These are phyloP conservation scores for Xanthoconium separans DNA, from an alignment of 1,284 basidiomycete species.

Conservation along the genomic window DNA sequence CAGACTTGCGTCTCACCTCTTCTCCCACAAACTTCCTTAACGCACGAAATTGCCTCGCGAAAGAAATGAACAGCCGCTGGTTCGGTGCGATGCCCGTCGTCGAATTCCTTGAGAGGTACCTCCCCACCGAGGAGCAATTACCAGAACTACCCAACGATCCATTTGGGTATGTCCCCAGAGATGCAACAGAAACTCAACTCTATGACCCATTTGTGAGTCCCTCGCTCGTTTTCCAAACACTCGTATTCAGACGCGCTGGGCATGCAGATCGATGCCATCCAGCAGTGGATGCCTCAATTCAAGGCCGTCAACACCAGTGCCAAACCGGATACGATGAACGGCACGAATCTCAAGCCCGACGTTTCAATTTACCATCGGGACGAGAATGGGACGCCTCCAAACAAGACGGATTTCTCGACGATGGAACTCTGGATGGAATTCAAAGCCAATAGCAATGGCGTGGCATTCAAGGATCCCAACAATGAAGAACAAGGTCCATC, in stretches of 20 bases:
- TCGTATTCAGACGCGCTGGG: neutral
- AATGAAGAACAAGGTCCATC: neutral
- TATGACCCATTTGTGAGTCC: slow-evolving; percentile 1
- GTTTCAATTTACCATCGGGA: neutral
- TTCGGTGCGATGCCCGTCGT: neutral
- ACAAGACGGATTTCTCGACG: neutral
- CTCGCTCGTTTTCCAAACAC: neutral
- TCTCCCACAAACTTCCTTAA: neutral
- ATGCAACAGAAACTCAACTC: neutral
- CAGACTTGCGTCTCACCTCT: neutral
- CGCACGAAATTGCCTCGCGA: neutral
- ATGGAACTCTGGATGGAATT: slow-evolving; percentile 1
- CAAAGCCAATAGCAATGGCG: neutral
- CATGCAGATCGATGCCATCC: neutral
- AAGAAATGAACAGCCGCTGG: neutral
- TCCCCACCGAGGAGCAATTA: neutral
- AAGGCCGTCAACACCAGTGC: neutral
- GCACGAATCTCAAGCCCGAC: neutral
- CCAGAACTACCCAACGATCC: neutral
- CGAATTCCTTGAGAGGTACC: neutral
- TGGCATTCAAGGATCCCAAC: neutral
- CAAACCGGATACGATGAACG: neutral
- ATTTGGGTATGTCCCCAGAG: neutral
- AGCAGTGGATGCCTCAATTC: neutral
- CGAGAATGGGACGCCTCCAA: neutral